Percentiles rank a stretch among this genome's conserved stretches.
phyloP scores from a whole-genome alignment of 352 stramenopile genomes.

The Stephanocyclus meneghinianus region DNA sequence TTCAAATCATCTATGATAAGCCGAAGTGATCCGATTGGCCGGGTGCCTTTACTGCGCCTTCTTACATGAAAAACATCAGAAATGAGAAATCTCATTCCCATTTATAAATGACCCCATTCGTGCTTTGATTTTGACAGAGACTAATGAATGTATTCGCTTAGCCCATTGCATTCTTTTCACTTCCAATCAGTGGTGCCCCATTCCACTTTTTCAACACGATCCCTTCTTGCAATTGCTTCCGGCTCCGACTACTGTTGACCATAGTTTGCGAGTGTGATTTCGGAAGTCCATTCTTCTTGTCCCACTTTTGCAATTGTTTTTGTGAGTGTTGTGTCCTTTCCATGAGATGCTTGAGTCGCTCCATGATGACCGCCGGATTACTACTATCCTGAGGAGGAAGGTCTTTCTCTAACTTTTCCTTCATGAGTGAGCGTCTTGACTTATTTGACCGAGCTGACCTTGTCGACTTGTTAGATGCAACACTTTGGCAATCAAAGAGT shows the following conservation, averaged over 20 bases:
- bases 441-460: slow-evolving; percentile 7
- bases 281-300: slow-evolving; percentile 45
- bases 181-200: slow-evolving; percentile 14
- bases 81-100: too few species aligned
- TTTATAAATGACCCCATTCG: too few species aligned
- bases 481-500: not conserved
- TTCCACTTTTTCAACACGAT: slow-evolving; percentile 42
- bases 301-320: slow-evolving; percentile 37
- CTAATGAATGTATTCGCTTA: not conserved
- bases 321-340: slow-evolving; percentile 26
- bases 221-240: slow-evolving; percentile 44
- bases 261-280: slow-evolving; percentile 42
- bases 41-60: too few species aligned
- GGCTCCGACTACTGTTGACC: slow-evolving; percentile 34
- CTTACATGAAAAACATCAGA: too few species aligned
- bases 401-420: slow-evolving; percentile 17
- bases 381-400: slow-evolving; percentile 17
- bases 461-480: not conserved
- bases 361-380: slow-evolving; percentile 30
- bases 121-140: too few species aligned
- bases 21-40: too few species aligned
- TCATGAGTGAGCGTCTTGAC: slow-evolving; percentile 2
- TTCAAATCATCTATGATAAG: too few species aligned
- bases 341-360: slow-evolving; percentile 21
- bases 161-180: not conserved